A percentile compares a stretch with the other conserved stretches of the same genome.
phyloP scores from a whole-genome alignment of 2,329 filamentous ascomycete genomes.

The Alternaria atra region DNA sequence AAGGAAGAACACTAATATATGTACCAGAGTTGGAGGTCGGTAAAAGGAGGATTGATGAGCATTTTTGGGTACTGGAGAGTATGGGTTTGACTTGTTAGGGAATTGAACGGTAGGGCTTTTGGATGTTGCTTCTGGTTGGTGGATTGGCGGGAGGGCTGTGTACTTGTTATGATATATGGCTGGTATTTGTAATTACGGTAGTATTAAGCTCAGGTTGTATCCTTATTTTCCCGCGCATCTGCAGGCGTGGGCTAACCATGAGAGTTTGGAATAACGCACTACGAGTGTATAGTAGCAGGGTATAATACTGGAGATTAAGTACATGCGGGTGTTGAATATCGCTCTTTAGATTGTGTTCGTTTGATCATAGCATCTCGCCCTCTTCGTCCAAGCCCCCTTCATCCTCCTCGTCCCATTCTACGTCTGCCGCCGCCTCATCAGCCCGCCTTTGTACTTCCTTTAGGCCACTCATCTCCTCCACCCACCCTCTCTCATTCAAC shows the following conservation, averaged over 20 bases:
- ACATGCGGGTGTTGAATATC: not conserved
- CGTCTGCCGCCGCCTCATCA: conserved; percentile 57
- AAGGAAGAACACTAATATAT: not conserved
- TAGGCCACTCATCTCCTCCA: conserved; percentile 75
- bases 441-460: conserved; percentile 66
- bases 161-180: not conserved
- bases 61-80: not conserved
- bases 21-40: not conserved
- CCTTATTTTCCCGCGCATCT: not conserved
- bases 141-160: not conserved
- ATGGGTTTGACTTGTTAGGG: not conserved
- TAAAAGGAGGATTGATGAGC: not conserved
- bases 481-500: conserved; percentile 77
- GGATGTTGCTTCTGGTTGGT: not conserved
- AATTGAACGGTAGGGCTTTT: not conserved
- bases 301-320: not conserved
- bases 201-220: not conserved
- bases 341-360: not conserved
- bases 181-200: not conserved
- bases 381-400: conserved; percentile 64
- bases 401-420: conserved; percentile 66
- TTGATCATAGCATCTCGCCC: conserved; percentile 57
- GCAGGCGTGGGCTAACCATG: not conserved
- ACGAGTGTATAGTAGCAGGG: not conserved
- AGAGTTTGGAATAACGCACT: not conserved